These are phyloP conservation scores for Sporothrix brunneoviolacea DNA, from an alignment of 2,329 filamentous ascomycete genomes.

Conservation along the genomic window DNA sequence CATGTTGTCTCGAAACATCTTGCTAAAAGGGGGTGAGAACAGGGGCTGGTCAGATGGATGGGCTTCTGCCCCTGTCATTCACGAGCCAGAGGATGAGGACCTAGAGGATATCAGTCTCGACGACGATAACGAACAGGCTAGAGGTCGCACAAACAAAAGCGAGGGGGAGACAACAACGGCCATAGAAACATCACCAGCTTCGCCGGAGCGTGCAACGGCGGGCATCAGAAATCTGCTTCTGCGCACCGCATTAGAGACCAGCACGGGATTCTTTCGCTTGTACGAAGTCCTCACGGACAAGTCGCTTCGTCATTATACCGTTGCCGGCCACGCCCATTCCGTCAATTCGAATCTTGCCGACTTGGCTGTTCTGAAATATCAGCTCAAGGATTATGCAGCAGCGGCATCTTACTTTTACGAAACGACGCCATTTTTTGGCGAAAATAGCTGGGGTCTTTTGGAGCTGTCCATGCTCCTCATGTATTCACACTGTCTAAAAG, in stretches of 20 bases:
- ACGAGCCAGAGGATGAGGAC: slow-evolving; percentile 34
- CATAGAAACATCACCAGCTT: slow-evolving; percentile 5
- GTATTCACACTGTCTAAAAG: slow-evolving; percentile 75
- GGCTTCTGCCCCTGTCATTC: slow-evolving; percentile 50
- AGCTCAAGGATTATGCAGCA: slow-evolving; percentile 63
- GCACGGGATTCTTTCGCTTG: slow-evolving; percentile 57
- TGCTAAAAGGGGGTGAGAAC: slow-evolving; percentile 66
- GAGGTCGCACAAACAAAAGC: too few relatives aligned
- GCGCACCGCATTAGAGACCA: slow-evolving; percentile 52
- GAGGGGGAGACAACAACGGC: too few relatives aligned
- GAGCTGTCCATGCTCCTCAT: slow-evolving; percentile 80
- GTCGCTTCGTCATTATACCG: slow-evolving; percentile 73
- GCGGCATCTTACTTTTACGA: slow-evolving; percentile 74
- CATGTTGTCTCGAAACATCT: slow-evolving; percentile 68
- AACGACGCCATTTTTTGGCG: slow-evolving; percentile 71
- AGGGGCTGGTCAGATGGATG: slow-evolving; percentile 73
- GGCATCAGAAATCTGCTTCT: slow-evolving; percentile 53
- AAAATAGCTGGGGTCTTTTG: slow-evolving; percentile 69
- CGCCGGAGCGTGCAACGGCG: slow-evolving; percentile 14
- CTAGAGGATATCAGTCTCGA: slow-evolving; percentile 55
- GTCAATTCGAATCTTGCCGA: slow-evolving; percentile 75
- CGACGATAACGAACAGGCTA: slow-evolving; percentile 31
- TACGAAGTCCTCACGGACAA: slow-evolving; percentile 78
- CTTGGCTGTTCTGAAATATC: slow-evolving; percentile 76
- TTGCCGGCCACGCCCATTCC: slow-evolving; percentile 71